Conservation (phyloP, 164 flowering plant genomes). For the Malania oleifera region DNA sequence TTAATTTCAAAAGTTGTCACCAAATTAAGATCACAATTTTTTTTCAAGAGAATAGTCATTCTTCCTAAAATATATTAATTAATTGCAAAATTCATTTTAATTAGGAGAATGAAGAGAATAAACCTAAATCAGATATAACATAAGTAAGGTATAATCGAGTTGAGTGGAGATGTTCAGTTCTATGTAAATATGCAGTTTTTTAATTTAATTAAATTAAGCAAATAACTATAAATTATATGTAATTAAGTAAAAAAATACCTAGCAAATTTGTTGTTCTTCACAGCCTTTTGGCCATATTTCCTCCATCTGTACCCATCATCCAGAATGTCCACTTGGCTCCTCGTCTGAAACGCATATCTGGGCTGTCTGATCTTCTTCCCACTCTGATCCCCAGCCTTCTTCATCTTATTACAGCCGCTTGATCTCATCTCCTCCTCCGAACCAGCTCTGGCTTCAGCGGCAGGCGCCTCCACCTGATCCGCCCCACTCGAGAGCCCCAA, state of each 20-base stretch:
- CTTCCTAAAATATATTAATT: no score
- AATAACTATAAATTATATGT: not conserved
- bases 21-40: no score
- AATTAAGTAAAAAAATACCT: no score
- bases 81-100: no score
- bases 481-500: slow-evolving; percentile 7
- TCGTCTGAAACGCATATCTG: slow-evolving; percentile 23
- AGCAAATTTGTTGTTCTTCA: slow-evolving; percentile 22
- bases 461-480: not conserved
- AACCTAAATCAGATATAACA: no score
- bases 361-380: slow-evolving; percentile 16
- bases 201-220: not conserved
- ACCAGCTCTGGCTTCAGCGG: not conserved
- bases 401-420: no score
- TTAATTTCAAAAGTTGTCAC: no score
- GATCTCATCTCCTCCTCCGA: not conserved
- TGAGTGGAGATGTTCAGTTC: no score
- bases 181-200: no score
- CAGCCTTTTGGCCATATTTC: slow-evolving; percentile 24
- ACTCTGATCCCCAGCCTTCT: not conserved
- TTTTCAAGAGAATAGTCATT: no score
- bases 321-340: slow-evolving; percentile 26
- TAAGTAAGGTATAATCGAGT: no score
- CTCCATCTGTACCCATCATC: slow-evolving; percentile 29
- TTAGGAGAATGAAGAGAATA: no score